Evolutionary conservation across 257 asterid genomes (phyloP).

Genomic region (Galeopsis tetrahit): DNA sequence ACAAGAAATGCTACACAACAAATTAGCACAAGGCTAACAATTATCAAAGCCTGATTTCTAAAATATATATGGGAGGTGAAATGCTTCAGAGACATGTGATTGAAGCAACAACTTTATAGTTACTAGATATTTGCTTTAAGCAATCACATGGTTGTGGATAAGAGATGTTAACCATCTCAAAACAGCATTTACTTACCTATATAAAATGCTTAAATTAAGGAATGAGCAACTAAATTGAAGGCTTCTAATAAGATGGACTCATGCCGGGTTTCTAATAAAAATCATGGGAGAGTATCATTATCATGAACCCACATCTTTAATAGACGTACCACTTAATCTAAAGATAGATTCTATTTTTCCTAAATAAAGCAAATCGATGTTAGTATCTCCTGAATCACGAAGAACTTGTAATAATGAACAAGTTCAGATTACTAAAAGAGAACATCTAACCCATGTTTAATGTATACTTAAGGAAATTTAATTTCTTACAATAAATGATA

Average conservation of each 20-base stretch:
- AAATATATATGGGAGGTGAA: not conserved
- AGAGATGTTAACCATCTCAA: slow-evolving; percentile 11
- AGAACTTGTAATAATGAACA: not conserved
- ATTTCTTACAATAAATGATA: not conserved
- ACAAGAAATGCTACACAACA: slow-evolving; percentile 28
- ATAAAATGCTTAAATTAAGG: not conserved
- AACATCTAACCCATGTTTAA: not conserved
- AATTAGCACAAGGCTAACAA: too few species aligned
- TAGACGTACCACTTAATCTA: not conserved
- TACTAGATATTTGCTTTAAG: not conserved
- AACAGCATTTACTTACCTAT: slow-evolving; percentile 10
- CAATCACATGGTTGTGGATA: too few species aligned
- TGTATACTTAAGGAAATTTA: not conserved
- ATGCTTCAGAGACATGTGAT: not conserved
- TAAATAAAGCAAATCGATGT: not conserved
- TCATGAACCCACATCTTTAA: not conserved
- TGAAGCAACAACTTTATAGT: not conserved
- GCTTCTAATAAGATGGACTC: not conserved
- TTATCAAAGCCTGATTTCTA: slow-evolving; percentile 14
- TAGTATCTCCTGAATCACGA: not conserved
- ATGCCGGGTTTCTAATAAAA: not conserved
- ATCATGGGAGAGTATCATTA: not conserved
- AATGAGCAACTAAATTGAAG: slow-evolving; percentile 20
- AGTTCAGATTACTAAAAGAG: slow-evolving; percentile 13
- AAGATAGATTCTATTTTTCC: not conserved